Evolutionary conservation across 2,329 filamentous ascomycete genomes (phyloP), one percentile per base, ranked within the genome.

Genomic region (Xylaria sp.): DNA sequence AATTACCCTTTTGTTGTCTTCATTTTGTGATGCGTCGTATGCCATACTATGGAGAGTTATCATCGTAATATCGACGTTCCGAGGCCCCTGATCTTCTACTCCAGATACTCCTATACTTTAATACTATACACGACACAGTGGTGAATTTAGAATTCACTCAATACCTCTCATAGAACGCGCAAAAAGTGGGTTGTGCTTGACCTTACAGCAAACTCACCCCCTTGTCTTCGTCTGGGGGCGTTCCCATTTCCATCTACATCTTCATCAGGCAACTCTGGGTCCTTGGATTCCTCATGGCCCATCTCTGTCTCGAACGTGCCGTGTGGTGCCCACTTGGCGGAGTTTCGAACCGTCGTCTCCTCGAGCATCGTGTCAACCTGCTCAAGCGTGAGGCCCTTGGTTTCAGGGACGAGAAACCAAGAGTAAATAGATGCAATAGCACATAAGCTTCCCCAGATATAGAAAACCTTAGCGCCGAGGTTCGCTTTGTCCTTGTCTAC

Each of bases 321-420:
- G 71, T 84, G 84, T 43, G 90, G 90, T 77, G 83, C 85, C 91
- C 92, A 95, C 79, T 87, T 88, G 78, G 86, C 80, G 2, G 90
- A 93, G 17, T 85, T 92, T 67, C 90, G 87, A 37, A 92, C 90
- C 19, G 86, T 92, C 38, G 86, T 87, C 86, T 96, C 91, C 81
- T 93, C 91, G 83, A 95, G 87, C 91, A 96, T 94, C 83, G 87
- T 87, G 81, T 92, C 90, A 72, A 92, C 88, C 80, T 92, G 89
- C 80, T 92, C 90, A 43, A 92, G 87, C 54, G 89, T 89, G 47
- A 92, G 83, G 58, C 90, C 90, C 84, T 91, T 90, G 75, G 87
- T 90, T 80, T 90, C 88, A 62, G 87, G 88, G 38, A 92, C 81
- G 58, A 92, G 81, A 83, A 91, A 90, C 82, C 89, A 92, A 59